Evolutionary conservation across 2,329 filamentous ascomycete genomes (phyloP), one percentile per base, ranked within the genome.

Genomic region (Canariomyces notabilis): DNA sequence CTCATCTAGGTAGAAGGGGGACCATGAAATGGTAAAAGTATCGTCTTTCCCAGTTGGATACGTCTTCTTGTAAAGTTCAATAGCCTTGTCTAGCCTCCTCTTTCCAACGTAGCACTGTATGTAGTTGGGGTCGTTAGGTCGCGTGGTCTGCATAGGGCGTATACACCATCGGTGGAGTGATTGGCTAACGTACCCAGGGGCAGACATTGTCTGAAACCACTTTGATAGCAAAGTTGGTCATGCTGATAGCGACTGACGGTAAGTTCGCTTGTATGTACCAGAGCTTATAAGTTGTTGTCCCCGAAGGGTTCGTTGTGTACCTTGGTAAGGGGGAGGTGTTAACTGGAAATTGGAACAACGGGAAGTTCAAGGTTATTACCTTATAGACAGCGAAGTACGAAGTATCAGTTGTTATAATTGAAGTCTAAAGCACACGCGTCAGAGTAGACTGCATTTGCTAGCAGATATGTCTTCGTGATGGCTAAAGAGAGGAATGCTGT

Each of bases 1-100:
- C 0, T 86, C 83, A 59, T 89, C 82, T 44, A 94, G 76, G 64
- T 90, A 89, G 68, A 85, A 93, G 1, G 88, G 83, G 49, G 76
- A 74, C 85, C 87, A 94, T 49, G 74, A 76, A 9, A 85, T 79
- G 37, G 73, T 75, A 67, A 93, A 89, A 15, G 75, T 85, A 65
- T 90, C 83, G 33, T 73, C 64, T 31, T 63, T 59, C 7, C 70
- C 76, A 40, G 70, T 67, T 0, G 83, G 80, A 56, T 86, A 71
- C 31, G 73, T 70, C 59, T 76, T 71, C 59, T 77, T 75, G 69
- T 86, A 86, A 29, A 77, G 65, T 8, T 72, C 63, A 50, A 94
- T 90, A 49, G 83, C 87, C 50, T 76, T 76, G 40, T 83, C 77
- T 36, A 94, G 76, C 26, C 85, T 81, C 53, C 81, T 81, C 61